Conservation (phyloP, 139 green algal species). For the Gonium pectorale region DNA sequence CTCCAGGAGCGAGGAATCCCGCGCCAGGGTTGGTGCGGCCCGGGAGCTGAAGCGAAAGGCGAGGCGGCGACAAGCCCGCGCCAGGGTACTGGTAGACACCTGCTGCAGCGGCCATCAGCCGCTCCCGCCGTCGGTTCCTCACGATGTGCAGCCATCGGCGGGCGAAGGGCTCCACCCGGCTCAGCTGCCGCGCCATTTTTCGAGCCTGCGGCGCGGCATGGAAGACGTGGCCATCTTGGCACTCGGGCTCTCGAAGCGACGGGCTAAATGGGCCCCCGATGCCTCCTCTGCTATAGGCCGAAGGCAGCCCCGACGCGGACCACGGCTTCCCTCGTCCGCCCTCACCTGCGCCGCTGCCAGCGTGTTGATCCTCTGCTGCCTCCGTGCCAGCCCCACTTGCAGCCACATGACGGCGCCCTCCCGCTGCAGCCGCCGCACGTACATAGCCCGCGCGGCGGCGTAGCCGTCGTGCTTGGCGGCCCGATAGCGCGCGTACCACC, state of each 20-base stretch:
- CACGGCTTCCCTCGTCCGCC: too few relatives aligned
- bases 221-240: too few relatives aligned
- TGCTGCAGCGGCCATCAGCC: neutral
- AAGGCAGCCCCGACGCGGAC: too few relatives aligned
- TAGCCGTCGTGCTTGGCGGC: slow-evolving; percentile 37
- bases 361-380: slow-evolving; percentile 29
- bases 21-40: too few relatives aligned
- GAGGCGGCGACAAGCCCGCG: too few relatives aligned
- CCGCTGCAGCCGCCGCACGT: slow-evolving; percentile 44
- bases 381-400: slow-evolving; percentile 36
- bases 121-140: neutral
- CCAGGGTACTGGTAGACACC: too few relatives aligned
- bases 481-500: slow-evolving; percentile 48
- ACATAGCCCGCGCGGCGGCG: neutral
- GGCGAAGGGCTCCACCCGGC: slow-evolving; percentile 46
- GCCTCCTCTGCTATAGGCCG: too few relatives aligned
- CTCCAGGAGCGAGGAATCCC: too few relatives aligned
- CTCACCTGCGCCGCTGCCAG: slow-evolving; percentile 38
- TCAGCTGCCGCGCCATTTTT: slow-evolving; percentile 34
- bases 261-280: too few relatives aligned
- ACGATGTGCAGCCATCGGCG: slow-evolving; percentile 47
- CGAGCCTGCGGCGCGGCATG: slow-evolving; percentile 31
- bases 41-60: too few relatives aligned
- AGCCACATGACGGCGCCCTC: slow-evolving; percentile 50
- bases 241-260: too few relatives aligned